Conservation (phyloP, 2,329 filamentous ascomycete genomes). For the Cladosporium sp. region DNA sequence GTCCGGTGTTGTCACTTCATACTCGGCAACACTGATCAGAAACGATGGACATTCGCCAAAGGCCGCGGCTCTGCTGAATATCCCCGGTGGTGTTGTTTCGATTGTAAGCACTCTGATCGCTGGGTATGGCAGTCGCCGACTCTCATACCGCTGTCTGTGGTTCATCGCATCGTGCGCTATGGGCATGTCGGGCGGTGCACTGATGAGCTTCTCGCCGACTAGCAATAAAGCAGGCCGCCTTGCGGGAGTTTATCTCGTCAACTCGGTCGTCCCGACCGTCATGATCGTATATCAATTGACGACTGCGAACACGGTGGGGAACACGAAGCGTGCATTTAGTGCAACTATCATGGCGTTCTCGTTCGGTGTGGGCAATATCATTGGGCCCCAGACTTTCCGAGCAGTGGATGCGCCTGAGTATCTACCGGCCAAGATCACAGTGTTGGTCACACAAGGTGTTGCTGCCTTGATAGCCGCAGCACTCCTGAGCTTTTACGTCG, state of each 20-base stretch:
- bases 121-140: background rate
- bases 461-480: constrained; percentile 36
- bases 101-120: constrained; percentile 32
- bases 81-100: constrained; percentile 54
- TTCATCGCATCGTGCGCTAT: constrained; percentile 15
- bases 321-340: constrained; percentile 65
- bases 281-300: constrained; percentile 33
- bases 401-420: constrained; percentile 34
- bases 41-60: constrained; percentile 29
- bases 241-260: constrained; percentile 36
- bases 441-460: constrained; percentile 32
- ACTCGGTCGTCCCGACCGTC: constrained; percentile 34
- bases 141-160: constrained; percentile 3
- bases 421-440: constrained; percentile 40
- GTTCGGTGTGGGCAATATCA: constrained; percentile 38
- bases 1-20: constrained; percentile 51
- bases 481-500: constrained; percentile 49
- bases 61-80: constrained; percentile 37
- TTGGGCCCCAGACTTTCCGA: constrained; percentile 37
- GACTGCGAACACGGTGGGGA: constrained; percentile 59
- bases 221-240: constrained; percentile 40
- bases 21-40: constrained; percentile 46
- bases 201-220: constrained; percentile 29
- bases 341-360: constrained; percentile 41
- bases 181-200: constrained; percentile 25